phyloP scores from a whole-genome alignment of 2,329 filamentous ascomycete species.

The Proliferodiscus dingleyae region DNA sequence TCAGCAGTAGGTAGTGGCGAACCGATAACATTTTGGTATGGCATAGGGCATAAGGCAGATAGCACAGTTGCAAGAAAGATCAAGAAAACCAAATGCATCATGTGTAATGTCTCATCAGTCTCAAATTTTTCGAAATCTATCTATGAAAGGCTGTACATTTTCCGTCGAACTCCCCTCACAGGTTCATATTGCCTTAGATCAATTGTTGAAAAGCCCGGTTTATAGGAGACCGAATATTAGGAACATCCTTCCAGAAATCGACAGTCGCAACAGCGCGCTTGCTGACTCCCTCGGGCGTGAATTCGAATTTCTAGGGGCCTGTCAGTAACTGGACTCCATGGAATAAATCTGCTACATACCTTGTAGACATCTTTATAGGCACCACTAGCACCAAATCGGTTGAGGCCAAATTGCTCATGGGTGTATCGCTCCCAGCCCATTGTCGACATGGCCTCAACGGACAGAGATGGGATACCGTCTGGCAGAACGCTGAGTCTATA shows the following conservation, averaged over 20 bases:
- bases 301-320: constrained; percentile 83
- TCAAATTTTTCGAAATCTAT: constrained; percentile 1
- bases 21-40: no score
- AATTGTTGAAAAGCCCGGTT: constrained; percentile 98
- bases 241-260: constrained; percentile 93
- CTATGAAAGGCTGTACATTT: constrained; percentile 5
- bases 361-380: constrained; percentile 98
- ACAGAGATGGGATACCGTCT: constrained; percentile 87
- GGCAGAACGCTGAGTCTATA: constrained; percentile 91
- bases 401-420: constrained; percentile 98
- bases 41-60: no score
- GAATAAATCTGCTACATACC: constrained; percentile 43
- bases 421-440: constrained; percentile 99
- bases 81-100: neutral
- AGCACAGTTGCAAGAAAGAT: no score
- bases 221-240: constrained; percentile 87
- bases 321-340: constrained; percentile 35
- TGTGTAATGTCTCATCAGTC: constrained; percentile 1
- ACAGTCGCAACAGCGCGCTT: constrained; percentile 91
- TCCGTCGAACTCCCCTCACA: neutral
- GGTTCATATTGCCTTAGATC: constrained; percentile 54
- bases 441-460: constrained; percentile 94
- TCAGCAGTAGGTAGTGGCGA: no score
- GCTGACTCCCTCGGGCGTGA: constrained; percentile 92
- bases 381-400: constrained; percentile 96